These are phyloP conservation scores for Staphylotrichum tortipilum DNA, from an alignment of 495 filamentous ascomycete species.

Conservation along the genomic window DNA sequence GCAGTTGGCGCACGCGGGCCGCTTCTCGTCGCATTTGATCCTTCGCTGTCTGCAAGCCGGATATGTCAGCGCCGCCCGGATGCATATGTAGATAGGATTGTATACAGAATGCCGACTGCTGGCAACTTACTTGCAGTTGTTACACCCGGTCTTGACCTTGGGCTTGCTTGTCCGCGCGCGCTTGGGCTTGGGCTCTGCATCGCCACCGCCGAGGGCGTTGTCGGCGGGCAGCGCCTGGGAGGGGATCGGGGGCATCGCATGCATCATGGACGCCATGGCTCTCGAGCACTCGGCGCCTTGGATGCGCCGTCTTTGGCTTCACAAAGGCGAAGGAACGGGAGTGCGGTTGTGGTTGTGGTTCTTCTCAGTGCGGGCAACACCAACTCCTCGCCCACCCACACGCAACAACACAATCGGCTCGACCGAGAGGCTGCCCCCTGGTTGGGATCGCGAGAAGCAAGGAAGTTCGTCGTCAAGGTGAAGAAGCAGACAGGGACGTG, in stretches of 20 bases:
- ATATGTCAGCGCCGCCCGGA: constrained; percentile 9
- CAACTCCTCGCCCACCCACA: too few species aligned
- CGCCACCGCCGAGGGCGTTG: constrained; percentile 9
- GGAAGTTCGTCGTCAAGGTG: too few species aligned
- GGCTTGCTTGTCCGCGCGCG: constrained; percentile 39
- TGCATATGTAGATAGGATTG: neutral
- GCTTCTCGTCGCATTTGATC: constrained; percentile 61
- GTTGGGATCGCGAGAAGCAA: too few species aligned
- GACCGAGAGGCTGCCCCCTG: too few species aligned
- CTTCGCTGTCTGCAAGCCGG: constrained; percentile 42
- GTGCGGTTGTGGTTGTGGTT: too few species aligned
- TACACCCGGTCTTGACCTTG: constrained; percentile 48
- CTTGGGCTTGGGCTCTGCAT: constrained; percentile 20
- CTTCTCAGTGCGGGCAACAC: too few species aligned
- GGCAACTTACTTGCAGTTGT: constrained; percentile 53
- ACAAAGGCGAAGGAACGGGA: too few species aligned
- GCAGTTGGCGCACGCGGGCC: constrained; percentile 51
- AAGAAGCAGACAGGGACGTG: too few species aligned
- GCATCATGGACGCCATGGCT: constrained; percentile 1
- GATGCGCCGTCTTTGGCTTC: neutral
- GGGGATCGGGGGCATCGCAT: neutral
- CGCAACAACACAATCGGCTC: too few species aligned
- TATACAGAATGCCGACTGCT: too few species aligned
- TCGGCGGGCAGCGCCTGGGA: neutral
- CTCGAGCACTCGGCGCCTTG: too few species aligned